Conservation (phyloP, 805 yeast species). For the Metschnikowia sp. region DNA sequence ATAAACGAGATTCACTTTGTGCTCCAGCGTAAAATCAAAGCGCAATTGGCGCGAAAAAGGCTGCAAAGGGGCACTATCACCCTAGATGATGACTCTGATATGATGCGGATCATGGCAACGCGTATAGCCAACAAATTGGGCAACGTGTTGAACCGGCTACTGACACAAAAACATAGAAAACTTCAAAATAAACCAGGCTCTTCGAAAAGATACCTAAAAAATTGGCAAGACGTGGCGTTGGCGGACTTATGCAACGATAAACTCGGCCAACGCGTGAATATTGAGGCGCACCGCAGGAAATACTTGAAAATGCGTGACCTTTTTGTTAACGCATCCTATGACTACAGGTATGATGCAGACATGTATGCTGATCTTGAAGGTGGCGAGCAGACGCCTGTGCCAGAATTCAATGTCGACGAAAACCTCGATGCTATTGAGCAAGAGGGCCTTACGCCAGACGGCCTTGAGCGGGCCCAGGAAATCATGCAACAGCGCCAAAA, state of each 20-base stretch:
- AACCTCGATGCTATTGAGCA: constrained; percentile 12
- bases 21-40: constrained; percentile 6
- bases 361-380: constrained; percentile 6
- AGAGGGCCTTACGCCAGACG: neutral
- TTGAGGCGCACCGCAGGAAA: constrained; percentile 13
- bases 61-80: neutral
- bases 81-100: constrained; percentile 1
- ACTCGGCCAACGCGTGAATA: neutral
- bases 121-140: constrained; percentile 13
- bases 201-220: neutral
- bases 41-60: neutral
- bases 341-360: constrained; percentile 27
- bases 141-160: neutral
- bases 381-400: constrained; percentile 8
- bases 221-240: constrained; percentile 17
- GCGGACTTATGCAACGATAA: constrained; percentile 7
- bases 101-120: constrained; percentile 12
- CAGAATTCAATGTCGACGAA: constrained; percentile 10
- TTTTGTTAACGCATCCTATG: constrained; percentile 24
- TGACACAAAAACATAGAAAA: neutral
- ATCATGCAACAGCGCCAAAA: constrained; percentile 1
- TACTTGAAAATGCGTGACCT: constrained; percentile 25
- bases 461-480: neutral
- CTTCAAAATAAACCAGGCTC: neutral
- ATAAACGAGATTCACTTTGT: constrained; percentile 17